A percentile compares a stretch with the other conserved stretches of the same genome.
Conservation (phyloP, 2,329 filamentous ascomycete genomes). For the Teratosphaeriaceae sp. region DNA sequence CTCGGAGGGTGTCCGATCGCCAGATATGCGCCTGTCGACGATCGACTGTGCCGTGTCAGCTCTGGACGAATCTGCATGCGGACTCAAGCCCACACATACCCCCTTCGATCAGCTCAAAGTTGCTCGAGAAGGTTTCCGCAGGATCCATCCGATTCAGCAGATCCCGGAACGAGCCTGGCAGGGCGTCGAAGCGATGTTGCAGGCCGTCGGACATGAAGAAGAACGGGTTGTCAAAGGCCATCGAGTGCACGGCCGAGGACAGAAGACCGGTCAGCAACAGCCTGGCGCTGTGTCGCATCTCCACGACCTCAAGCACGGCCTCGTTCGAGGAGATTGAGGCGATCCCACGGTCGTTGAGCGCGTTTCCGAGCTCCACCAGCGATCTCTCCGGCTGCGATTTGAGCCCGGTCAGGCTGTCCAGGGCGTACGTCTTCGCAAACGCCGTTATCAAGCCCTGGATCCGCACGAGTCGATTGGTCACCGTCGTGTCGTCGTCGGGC, state of each 20-base stretch:
- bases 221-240: constrained; percentile 5
- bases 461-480: constrained; percentile 5
- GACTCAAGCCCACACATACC: too few relatives aligned
- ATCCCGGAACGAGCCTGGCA: background rate
- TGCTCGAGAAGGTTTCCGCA: too few relatives aligned
- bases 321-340: background rate
- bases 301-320: background rate
- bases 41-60: constrained; percentile 5
- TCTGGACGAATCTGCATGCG: too few relatives aligned
- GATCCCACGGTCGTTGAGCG: constrained; percentile 1
- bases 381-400: background rate
- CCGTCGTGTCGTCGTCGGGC: constrained; percentile 6
- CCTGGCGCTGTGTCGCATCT: too few relatives aligned
- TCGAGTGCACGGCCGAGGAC: constrained; percentile 4
- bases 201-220: constrained; percentile 5
- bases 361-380: background rate
- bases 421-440: constrained; percentile 5
- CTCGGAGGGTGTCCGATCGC: constrained; percentile 8
- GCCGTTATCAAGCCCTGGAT: constrained; percentile 4
- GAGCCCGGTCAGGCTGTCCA: constrained; percentile 1
- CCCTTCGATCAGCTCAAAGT: too few relatives aligned
- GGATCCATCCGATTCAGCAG: background rate
- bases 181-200: background rate
- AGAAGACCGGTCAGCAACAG: constrained; percentile 8
- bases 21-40: constrained; percentile 3